phyloP scores from a whole-genome alignment of 192 early-diverging fungal species.

The Umbelopsis ramanniana region DNA sequence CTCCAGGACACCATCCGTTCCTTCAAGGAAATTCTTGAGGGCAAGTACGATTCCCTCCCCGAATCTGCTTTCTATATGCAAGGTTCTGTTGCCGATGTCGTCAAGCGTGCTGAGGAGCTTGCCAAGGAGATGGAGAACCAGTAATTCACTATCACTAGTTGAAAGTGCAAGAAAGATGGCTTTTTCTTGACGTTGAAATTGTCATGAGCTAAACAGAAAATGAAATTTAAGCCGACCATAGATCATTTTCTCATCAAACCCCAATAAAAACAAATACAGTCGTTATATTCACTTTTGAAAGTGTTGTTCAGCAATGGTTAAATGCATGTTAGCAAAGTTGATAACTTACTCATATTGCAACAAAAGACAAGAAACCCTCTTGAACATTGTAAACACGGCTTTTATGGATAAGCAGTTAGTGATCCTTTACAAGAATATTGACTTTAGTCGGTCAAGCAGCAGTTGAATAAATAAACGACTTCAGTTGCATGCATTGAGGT shows the following conservation, averaged over 20 bases:
- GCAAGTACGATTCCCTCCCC: slow-evolving; percentile 94
- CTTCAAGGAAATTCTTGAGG: slow-evolving; percentile 96
- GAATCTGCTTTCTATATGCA: slow-evolving; percentile 98
- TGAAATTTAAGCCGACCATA: slow-evolving; percentile 4
- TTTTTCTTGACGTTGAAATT: neutral
- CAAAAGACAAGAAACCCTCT: no score
- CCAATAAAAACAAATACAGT: neutral
- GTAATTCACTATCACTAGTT: neutral
- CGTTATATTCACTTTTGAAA: neutral
- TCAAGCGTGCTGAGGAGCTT: slow-evolving; percentile 77
- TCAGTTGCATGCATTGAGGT: no score
- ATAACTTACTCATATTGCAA: no score
- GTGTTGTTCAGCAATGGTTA: neutral
- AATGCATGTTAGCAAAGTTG: no score
- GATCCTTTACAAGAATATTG: no score
- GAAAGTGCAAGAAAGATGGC: neutral
- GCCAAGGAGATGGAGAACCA: slow-evolving; percentile 38
- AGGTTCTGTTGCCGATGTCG: slow-evolving; percentile 95
- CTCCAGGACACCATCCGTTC: slow-evolving; percentile 98
- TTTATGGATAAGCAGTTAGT: no score
- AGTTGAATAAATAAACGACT: no score
- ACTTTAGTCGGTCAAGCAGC: no score
- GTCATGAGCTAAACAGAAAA: neutral
- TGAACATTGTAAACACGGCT: no score
- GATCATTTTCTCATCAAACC: neutral